Percentiles rank a stretch among this genome's conserved stretches.
Evolutionary conservation across 164 flowering plant species (phyloP).

Genomic region (Tetracentron sinense): DNA sequence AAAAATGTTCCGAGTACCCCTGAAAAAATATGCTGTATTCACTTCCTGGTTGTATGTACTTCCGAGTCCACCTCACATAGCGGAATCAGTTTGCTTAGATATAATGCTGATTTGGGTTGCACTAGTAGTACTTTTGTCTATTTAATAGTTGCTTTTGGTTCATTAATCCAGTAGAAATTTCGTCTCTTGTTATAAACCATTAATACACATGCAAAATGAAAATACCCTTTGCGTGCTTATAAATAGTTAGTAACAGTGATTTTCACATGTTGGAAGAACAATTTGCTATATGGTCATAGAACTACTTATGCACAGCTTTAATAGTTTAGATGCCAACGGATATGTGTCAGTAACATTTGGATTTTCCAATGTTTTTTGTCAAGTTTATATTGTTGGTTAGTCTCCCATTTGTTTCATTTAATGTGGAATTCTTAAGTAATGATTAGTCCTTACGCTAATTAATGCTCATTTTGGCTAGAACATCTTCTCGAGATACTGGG

Average conservation of each 20-base stretch:
- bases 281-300: background rate
- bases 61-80: no score
- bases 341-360: background rate
- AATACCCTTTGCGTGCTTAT: background rate
- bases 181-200: background rate
- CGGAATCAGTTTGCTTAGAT: no score
- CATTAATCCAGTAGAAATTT: background rate
- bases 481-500: constrained; percentile 97
- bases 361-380: background rate
- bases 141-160: background rate
- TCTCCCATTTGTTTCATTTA: background rate
- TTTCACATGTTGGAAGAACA: background rate
- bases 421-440: constrained; percentile 1
- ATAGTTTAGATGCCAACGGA: background rate
- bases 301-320: background rate
- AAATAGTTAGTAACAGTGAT: background rate
- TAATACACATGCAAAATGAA: background rate
- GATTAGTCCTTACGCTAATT: background rate
- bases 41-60: no score
- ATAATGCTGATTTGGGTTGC: no score
- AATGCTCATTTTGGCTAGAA: constrained; percentile 31
- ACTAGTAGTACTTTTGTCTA: background rate
- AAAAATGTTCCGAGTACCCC: no score
- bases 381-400: background rate
- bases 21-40: no score